Base-by-base conservation (phyloP, 129 eudicot species). In the Arctium minus region DNA sequence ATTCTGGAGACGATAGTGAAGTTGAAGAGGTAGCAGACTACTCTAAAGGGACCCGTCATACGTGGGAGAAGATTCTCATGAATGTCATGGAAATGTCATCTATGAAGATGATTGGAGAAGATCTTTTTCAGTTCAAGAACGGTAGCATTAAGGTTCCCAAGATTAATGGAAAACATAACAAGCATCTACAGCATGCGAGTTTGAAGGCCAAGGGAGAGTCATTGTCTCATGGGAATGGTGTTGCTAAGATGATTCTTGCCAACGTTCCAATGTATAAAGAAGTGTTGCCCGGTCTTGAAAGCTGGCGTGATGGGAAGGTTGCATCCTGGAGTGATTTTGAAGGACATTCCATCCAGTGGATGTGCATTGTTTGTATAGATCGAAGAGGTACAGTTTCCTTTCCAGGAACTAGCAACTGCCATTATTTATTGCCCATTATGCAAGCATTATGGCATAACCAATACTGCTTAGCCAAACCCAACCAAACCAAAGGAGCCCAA, bases 271-370 rank as follows among this genome's bases (percentile, higher is more conserved):
- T 80, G 83, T 86, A 87, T 85, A 91, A 88, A 72, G 95, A 95
- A 79, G 91, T 91, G 22, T 70, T 95, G 33, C 93, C 97, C 4
- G 94, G 97, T 76, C 73, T 95, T 39, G 97, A 95, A 76, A 85
- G 87, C 73, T 95, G 99, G 99, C 97, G 86, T 75, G 92, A 91
- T 72, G 80, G 85, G 76, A 93, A 95, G 81, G 84, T 95, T 86
- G 90, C 90, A 65, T 87, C 97, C 0, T 95, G 99, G 99, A 90
- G 89, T 83, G 85, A 88, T 81, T 86, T 86, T 42, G 97, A 93
- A 90, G 97, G 97, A 18, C 90, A 91, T 82, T 88, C 97, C 6
- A 85, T 95, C 77, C 97, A 92, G 88, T 95, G 99, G 99, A 83
- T 95, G 85, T 95, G 92, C 78, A 75, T 93, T 29, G 91, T 93